Conservation (phyloP, 139 green algal genomes). For the Micractinium sp. region DNA sequence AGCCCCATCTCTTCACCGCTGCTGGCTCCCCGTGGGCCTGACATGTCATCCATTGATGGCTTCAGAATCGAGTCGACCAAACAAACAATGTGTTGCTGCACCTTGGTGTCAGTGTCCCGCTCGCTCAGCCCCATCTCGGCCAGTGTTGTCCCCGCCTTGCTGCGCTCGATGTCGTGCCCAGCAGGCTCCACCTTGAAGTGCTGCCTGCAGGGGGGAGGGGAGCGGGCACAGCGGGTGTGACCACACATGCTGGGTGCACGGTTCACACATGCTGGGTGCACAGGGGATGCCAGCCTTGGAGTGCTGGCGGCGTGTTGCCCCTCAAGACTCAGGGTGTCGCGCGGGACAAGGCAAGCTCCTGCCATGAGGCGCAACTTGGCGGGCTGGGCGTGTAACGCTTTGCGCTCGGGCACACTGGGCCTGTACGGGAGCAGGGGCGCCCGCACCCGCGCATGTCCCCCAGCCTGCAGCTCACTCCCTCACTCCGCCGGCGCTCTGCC, state of each 20-base stretch:
- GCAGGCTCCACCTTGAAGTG: slow-evolving; percentile 36
- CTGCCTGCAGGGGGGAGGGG: slow-evolving; percentile 3
- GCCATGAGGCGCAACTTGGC: too few relatives aligned
- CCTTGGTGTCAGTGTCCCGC: neutral
- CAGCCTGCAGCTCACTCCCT: too few relatives aligned
- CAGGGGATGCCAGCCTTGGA: neutral
- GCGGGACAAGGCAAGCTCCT: too few relatives aligned
- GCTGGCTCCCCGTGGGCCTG: too few relatives aligned
- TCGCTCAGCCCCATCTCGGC: slow-evolving; percentile 8
- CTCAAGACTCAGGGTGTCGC: too few relatives aligned
- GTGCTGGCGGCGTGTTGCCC: too few relatives aligned
- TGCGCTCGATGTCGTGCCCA: slow-evolving; percentile 19
- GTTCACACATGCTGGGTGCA: neutral
- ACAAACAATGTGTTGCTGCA: too few relatives aligned
- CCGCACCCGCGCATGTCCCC: too few relatives aligned
- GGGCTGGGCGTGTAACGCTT: too few relatives aligned
- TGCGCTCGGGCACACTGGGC: neutral
- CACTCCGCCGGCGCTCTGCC: neutral
- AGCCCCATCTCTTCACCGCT: too few relatives aligned
- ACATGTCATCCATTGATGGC: too few relatives aligned
- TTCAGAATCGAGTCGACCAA: too few relatives aligned
- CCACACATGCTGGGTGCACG: neutral
- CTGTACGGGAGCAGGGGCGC: neutral
- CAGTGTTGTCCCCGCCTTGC: neutral
- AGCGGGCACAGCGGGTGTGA: neutral